A percentile compares a stretch with the other conserved stretches of the same genome.
Conservation (phyloP, 768 basidiomycete species). For the Suillus fuscotomentosus region DNA sequence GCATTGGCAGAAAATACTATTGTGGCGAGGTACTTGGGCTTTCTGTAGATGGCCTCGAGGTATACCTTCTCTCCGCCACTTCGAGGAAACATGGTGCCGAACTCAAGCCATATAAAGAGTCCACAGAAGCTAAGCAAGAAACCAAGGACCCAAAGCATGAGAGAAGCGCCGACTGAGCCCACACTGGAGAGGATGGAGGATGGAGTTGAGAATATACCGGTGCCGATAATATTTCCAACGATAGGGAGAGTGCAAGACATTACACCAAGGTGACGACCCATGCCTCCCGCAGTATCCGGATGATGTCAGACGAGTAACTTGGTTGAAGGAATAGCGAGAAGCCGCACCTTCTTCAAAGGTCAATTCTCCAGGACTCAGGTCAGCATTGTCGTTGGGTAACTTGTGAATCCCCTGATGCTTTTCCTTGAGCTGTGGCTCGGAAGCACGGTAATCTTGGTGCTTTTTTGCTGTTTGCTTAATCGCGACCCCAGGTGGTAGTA, state of each 20-base stretch:
- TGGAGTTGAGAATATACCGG: conserved; percentile 63
- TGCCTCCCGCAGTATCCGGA: conserved; percentile 50
- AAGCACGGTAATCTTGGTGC: neutral
- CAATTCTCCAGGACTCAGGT: conserved; percentile 40
- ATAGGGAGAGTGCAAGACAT: conserved; percentile 57
- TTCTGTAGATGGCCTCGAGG: conserved; percentile 52
- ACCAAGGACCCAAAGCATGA: conserved; percentile 64
- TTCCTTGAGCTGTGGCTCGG: neutral
- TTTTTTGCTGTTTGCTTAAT: conserved; percentile 2
- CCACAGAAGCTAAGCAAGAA: conserved; percentile 58
- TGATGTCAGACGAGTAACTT: no score
- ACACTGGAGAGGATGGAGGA: conserved; percentile 57
- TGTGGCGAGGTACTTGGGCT: conserved; percentile 47
- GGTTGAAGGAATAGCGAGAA: neutral
- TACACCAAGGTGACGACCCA: conserved; percentile 56
- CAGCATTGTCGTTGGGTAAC: conserved; percentile 12
- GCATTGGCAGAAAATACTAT: conserved; percentile 48
- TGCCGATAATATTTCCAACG: conserved; percentile 58
- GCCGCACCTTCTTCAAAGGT: conserved; percentile 49
- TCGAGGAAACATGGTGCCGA: conserved; percentile 62
- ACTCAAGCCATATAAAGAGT: conserved; percentile 61
- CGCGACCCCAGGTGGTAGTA: conserved; percentile 5
- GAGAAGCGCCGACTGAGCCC: conserved; percentile 55
- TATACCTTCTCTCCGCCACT: conserved; percentile 66
- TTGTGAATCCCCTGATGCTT: conserved; percentile 1